Evolutionary conservation across 2,329 filamentous ascomycete species (phyloP), one percentile per base, ranked within the genome.

Genomic region (Acarospora socialis): DNA sequence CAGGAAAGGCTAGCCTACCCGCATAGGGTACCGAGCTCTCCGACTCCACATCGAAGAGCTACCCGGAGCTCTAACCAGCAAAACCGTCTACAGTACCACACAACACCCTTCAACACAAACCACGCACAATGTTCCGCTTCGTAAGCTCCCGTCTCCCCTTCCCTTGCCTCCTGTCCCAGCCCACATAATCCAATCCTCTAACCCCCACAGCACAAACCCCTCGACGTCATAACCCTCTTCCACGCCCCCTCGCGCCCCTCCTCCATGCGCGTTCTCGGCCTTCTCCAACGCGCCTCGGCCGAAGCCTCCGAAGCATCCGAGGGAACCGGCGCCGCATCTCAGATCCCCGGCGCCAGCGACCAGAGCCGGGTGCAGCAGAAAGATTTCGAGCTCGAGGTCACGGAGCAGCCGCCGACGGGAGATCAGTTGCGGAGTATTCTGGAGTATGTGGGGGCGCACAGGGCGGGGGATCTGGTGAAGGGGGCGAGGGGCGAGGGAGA

Each of bases 181-280:
- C n/a, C n/a, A n/a, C n/a, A n/a, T n/a, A n/a, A n/a, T n/a, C n/a
- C n/a, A n/a, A n/a, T n/a, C n/a, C n/a, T n/a, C n/a, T n/a, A n/a
- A n/a, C n/a, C n/a, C n/a, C 13, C 16, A 18, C 49, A 84, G 79
- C 71, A 67, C 59, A 86, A 83, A 66, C 70, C 78, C 44, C 70
- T 81, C 56, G 86, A 95, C 64, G 81, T 92, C 44, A 73, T 95
- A 53, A 95, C 87, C 39, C 77, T 98, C 65, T 98, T 95, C 68
- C 86, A 94, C 70, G 81, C 81, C 57, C 72, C 87, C 36, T 69
- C 66, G 46, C 70, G 71, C 33, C 70, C 78, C 14, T 67, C 77
- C 42, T 94, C 86, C 3, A 64, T 72, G 30, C 73, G 78, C 38
- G 78, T 79, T 19, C 71, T 77, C 39, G 77, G 71, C 24, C 61